Percentiles rank a stretch among this genome's conserved stretches.
Evolutionary conservation across 2,329 filamentous ascomycete species (phyloP).

Genomic region (Setomelanomma holmii): DNA sequence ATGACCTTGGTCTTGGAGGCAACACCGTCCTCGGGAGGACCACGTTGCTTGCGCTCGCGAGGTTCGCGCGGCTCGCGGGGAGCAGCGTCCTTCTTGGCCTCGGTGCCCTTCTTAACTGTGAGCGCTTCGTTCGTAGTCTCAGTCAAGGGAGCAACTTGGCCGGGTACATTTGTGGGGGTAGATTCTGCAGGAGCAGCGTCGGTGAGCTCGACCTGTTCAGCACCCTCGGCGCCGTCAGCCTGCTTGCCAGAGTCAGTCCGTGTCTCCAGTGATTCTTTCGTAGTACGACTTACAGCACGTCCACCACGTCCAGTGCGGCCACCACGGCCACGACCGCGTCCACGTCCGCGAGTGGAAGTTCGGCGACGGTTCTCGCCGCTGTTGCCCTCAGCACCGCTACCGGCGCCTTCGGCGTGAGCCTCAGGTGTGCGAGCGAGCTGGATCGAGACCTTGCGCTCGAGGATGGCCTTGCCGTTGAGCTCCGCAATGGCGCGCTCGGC

Average conservation of each 20-base stretch:
- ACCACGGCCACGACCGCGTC: slow-evolving; percentile 67
- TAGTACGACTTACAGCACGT: slow-evolving; percentile 67
- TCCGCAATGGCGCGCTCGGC: slow-evolving; percentile 94
- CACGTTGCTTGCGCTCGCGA: slow-evolving; percentile 78
- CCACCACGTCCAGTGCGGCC: slow-evolving; percentile 69
- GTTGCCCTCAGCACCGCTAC: slow-evolving; percentile 77
- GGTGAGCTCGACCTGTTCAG: slow-evolving; percentile 55
- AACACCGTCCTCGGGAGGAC: slow-evolving; percentile 95
- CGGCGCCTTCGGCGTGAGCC: slow-evolving; percentile 74
- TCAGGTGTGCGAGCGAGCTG: slow-evolving; percentile 98
- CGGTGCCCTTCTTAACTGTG: slow-evolving; percentile 60
- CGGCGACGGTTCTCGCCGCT: slow-evolving; percentile 68
- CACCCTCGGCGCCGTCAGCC: slow-evolving; percentile 53
- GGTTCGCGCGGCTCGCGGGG: slow-evolving; percentile 61
- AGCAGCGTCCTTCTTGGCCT: slow-evolving; percentile 56
- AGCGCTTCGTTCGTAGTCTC: slow-evolving; percentile 62
- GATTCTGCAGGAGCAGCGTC: slow-evolving; percentile 53
- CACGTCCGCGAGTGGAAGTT: slow-evolving; percentile 62
- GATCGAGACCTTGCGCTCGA: slow-evolving; percentile 98
- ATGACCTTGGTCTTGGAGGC: slow-evolving; percentile 99
- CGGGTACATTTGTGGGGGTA: slow-evolving; percentile 59
- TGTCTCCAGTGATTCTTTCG: background rate
- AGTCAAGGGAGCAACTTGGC: slow-evolving; percentile 58
- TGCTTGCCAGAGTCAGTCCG: slow-evolving; percentile 43
- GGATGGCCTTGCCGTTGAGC: slow-evolving; percentile 96